These are phyloP conservation scores for Coprinellus aureogranulatus DNA, from an alignment of 768 basidiomycete genomes.

Conservation along the genomic window DNA sequence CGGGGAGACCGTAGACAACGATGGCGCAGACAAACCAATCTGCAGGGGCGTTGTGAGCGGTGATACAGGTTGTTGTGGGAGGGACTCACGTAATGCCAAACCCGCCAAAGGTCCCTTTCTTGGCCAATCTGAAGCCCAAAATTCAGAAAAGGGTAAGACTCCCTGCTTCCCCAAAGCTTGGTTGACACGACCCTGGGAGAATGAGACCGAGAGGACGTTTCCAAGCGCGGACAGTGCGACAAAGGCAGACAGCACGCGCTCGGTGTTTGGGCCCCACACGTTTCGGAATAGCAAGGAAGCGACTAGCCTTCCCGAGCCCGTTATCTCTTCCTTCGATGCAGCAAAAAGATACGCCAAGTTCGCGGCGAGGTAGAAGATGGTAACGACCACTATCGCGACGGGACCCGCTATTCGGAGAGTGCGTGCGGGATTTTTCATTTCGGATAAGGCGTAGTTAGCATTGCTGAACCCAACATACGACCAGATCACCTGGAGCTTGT, in stretches of 20 bases:
- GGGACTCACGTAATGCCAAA: constrained; percentile 43
- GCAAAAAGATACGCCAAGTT: constrained; percentile 61
- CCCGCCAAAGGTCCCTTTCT: constrained; percentile 56
- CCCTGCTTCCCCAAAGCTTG: constrained; percentile 60
- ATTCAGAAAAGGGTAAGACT: constrained; percentile 49
- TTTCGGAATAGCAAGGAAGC: constrained; percentile 57
- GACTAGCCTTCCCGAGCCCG: constrained; percentile 47
- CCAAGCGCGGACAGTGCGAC: constrained; percentile 52
- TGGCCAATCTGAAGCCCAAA: constrained; percentile 57
- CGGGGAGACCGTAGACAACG: constrained; percentile 37
- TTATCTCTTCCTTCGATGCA: constrained; percentile 55
- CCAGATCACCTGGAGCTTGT: constrained; percentile 33
- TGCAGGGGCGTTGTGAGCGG: constrained; percentile 7
- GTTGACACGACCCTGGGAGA: constrained; percentile 36
- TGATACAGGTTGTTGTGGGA: constrained; percentile 12
- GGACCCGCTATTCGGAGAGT: constrained; percentile 57
- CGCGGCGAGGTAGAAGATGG: constrained; percentile 47
- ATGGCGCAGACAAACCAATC: constrained; percentile 29
- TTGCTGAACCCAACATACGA: constrained; percentile 54
- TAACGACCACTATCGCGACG: constrained; percentile 45
- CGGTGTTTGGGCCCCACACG: constrained; percentile 47
- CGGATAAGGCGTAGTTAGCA: constrained; percentile 58
- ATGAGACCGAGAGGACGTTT: constrained; percentile 46
- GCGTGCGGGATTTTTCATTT: constrained; percentile 50
- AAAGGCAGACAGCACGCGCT: constrained; percentile 29